Percentiles rank a stretch among this genome's conserved stretches.
Conservation (phyloP, 176 grass and related monocot genomes). For the Carex littledalei region DNA sequence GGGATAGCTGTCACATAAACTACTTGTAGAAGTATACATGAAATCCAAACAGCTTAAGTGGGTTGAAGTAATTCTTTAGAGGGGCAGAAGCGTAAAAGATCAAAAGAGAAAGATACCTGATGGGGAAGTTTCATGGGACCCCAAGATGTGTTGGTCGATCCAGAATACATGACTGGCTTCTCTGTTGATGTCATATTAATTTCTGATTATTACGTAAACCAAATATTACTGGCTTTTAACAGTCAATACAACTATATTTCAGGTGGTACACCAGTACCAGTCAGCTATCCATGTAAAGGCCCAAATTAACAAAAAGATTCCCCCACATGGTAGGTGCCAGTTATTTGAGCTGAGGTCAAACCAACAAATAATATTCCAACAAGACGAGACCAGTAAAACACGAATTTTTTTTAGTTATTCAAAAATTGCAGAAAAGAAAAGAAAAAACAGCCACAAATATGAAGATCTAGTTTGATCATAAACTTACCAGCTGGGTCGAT, state of each 20-base stretch:
- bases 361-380: neutral
- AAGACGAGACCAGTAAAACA: neutral
- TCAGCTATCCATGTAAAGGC: neutral
- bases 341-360: neutral
- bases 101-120: conserved; percentile 20
- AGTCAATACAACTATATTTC: neutral
- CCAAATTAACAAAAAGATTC: neutral
- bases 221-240: neutral
- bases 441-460: neutral
- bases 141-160: conserved; percentile 36
- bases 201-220: neutral
- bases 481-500: conserved; percentile 31
- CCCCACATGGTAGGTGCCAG: neutral
- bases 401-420: neutral
- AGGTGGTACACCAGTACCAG: neutral
- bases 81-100: neutral
- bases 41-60: neutral
- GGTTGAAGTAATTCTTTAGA: neutral
- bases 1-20: neutral
- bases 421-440: neutral
- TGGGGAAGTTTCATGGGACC: conserved; percentile 39
- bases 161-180: conserved; percentile 33
- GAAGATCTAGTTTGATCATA: neutral
- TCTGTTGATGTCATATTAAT: conserved; percentile 23
- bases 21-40: neutral